Evolutionary conservation across 129 eudicot genomes (phyloP), one percentile per base, ranked within the genome.

Genomic region (Helianthus annuus): DNA sequence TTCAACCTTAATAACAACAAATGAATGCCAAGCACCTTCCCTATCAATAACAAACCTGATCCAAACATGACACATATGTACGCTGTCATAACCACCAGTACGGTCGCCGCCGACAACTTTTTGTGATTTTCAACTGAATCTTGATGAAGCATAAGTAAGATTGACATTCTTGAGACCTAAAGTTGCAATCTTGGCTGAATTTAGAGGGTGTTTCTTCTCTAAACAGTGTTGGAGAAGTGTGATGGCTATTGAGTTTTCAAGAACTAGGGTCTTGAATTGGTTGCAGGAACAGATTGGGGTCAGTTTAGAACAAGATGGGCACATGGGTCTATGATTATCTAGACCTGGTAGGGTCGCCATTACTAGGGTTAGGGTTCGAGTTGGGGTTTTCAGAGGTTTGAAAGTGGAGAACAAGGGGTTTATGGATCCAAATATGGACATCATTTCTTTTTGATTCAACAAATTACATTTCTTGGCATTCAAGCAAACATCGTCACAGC

Each of bases 121-220:
- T 29, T 53, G 63, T 45, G 27, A 14, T 52, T 54, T 22, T 74
- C 71, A 62, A 45, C 40, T 9, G 60, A 76, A 12, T 57, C 52
- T 24, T 57, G 45, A 45, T 51, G 86, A 84, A 68, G 90, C 88
- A 24, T 86, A 73, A 14, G 74, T 32, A 0, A 88, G 48, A 51
- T 69, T 68, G 45, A 90, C 59, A 68, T 94, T 88, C 61, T 80
- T 81, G 56, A 94, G 83, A 10, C 99, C 99, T 66, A 94, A 22
- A 8, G 72, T 40, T 27, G 97, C 99, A 34, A 94, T 88, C 71
- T 79, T 81, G 11, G 97, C 71, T 48, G 99, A 88, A 83, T 94
- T 94, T 4, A 94, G 91, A 10, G 96, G 97, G 76, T 94, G 97
- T 34, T 83, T 19, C 71, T 84, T 85, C 84, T 94, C 96, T 8